Conservation (phyloP, 768 basidiomycete genomes). For the Boletus tomentosulus region DNA sequence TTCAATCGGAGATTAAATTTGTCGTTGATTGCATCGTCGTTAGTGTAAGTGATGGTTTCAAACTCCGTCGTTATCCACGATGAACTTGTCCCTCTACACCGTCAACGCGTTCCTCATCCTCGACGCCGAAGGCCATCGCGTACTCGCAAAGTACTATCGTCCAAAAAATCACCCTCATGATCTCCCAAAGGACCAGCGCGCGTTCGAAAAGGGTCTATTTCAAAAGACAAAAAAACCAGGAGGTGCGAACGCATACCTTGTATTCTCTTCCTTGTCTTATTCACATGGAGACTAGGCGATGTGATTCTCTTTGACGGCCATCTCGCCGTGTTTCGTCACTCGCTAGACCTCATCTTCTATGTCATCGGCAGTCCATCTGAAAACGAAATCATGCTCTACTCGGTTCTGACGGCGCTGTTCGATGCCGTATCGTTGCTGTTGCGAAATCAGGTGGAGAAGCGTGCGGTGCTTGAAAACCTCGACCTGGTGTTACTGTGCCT, state of each 20-base stretch:
- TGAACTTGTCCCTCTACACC: constrained; percentile 87
- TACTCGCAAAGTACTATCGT: constrained; percentile 93
- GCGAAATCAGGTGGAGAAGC: constrained; percentile 91
- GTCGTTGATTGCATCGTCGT: too few relatives aligned
- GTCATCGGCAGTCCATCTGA: constrained; percentile 82
- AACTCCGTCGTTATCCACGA: constrained; percentile 19
- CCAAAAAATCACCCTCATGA: constrained; percentile 59
- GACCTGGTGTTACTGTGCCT: constrained; percentile 89
- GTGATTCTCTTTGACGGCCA: constrained; percentile 89
- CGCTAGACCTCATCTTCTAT: constrained; percentile 94
- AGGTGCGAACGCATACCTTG: constrained; percentile 47
- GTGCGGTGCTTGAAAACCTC: constrained; percentile 89
- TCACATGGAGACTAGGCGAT: constrained; percentile 55
- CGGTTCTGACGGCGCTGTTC: constrained; percentile 77
- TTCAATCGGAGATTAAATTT: not conserved
- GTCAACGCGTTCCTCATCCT: constrained; percentile 85
- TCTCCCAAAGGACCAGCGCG: constrained; percentile 82
- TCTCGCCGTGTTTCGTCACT: constrained; percentile 91
- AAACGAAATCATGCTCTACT: constrained; percentile 94
- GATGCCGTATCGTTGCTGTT: constrained; percentile 86
- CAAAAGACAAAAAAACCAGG: constrained; percentile 93
- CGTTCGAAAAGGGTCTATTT: constrained; percentile 93
- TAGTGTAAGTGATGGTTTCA: constrained; percentile 4
- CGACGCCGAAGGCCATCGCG: constrained; percentile 92
- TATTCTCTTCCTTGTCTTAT: not conserved